phyloP scores from a whole-genome alignment of 768 basidiomycete genomes.

The Albatrellus ellisii region DNA sequence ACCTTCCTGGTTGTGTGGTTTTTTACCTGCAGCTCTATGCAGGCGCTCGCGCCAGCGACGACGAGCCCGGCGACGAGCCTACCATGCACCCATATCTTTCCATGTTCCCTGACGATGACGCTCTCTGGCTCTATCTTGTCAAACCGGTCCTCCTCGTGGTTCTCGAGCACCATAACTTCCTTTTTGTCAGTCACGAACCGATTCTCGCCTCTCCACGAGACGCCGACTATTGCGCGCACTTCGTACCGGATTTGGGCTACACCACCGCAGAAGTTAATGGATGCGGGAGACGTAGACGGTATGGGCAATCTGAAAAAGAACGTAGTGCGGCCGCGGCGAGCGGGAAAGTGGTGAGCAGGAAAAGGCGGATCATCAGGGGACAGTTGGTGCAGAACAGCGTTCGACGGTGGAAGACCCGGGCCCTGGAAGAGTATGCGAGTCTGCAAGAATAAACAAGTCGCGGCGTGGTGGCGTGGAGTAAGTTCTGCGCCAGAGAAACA shows the following conservation, averaged over 20 bases:
- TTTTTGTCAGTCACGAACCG: conserved; percentile 50
- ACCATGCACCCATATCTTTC: conserved; percentile 69
- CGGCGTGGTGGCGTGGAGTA: conserved; percentile 66
- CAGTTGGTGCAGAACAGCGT: conserved; percentile 60
- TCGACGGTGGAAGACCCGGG: conserved; percentile 70
- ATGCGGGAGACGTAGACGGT: conserved; percentile 52
- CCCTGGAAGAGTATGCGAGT: conserved; percentile 66
- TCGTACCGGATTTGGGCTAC: conserved; percentile 63
- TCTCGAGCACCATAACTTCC: conserved; percentile 53
- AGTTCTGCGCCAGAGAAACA: conserved; percentile 36
- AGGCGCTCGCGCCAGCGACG: conserved; percentile 56
- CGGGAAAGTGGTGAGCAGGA: conserved; percentile 54
- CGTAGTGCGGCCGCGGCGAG: conserved; percentile 62
- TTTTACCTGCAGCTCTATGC: conserved; percentile 67
- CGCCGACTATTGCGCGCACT: conserved; percentile 56
- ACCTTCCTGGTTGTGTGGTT: conserved; percentile 79
- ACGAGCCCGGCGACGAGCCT: conserved; percentile 47
- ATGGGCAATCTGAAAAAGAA: conserved; percentile 74
- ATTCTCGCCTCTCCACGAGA: conserved; percentile 64
- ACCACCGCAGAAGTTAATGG: conserved; percentile 57
- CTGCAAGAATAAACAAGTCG: conserved; percentile 66
- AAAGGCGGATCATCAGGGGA: conserved; percentile 43
- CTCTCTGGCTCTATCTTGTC: conserved; percentile 36
- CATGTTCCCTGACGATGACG: conserved; percentile 60
- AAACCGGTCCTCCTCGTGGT: conserved; percentile 24